phyloP scores from a whole-genome alignment of 129 eudicot genomes.

The Artemisia argyi region DNA sequence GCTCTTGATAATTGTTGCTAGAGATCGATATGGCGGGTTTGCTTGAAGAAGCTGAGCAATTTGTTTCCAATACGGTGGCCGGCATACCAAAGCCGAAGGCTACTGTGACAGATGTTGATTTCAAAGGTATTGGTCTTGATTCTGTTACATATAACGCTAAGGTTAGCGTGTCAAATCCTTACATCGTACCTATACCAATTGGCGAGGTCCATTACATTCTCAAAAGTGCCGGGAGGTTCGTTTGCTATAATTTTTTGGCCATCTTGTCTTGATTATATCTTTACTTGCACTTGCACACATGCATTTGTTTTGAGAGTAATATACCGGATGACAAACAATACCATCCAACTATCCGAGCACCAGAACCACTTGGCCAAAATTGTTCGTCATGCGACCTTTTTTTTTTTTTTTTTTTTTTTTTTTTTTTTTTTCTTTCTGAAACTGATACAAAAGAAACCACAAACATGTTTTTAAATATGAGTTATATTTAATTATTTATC shows the following conservation, averaged over 20 bases:
- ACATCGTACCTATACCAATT: constrained; percentile 25
- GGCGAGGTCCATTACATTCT: constrained; percentile 34
- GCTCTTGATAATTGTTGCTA: neutral
- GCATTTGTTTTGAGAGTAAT: neutral
- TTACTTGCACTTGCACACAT: neutral
- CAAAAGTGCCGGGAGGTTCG: constrained; percentile 41
- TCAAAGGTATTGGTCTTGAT: constrained; percentile 15
- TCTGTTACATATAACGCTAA: constrained; percentile 27
- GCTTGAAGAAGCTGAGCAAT: constrained; percentile 20
- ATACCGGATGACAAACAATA: too few species aligned
- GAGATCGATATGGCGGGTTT: constrained; percentile 32
- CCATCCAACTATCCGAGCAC: too few species aligned
- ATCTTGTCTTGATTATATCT: neutral
- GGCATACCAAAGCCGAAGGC: constrained; percentile 35
- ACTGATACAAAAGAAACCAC: too few species aligned
- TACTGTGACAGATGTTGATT: constrained; percentile 14
- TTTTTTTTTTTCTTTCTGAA: too few species aligned
- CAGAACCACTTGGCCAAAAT: too few species aligned
- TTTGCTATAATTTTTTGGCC: neutral
- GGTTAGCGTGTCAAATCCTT: constrained; percentile 37
- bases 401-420: too few species aligned
- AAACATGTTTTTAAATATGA: too few species aligned
- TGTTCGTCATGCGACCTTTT: too few species aligned
- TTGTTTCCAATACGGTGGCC: constrained; percentile 26
- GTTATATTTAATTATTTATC: too few species aligned